These are phyloP conservation scores for Chenopodium quinoa DNA, from an alignment of 148 eudicot species.

Conservation along the genomic window DNA sequence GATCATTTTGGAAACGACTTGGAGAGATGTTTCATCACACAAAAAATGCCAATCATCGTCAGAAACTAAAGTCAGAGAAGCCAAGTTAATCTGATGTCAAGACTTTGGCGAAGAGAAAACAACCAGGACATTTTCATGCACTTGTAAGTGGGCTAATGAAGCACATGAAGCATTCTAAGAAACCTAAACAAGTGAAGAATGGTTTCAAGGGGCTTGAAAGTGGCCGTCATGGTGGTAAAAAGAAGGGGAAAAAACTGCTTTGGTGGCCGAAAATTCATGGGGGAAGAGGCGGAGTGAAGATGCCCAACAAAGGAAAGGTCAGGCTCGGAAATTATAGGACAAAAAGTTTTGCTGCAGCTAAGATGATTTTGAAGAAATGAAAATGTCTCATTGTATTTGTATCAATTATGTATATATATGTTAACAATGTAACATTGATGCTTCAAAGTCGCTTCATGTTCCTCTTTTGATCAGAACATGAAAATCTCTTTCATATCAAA, in stretches of 20 bases:
- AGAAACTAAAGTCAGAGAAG: constrained; percentile 37
- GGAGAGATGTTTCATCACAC: constrained; percentile 33
- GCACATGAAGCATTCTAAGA: constrained; percentile 44
- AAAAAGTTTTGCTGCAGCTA: constrained; percentile 33
- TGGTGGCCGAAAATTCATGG: constrained; percentile 41
- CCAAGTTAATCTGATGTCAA: constrained; percentile 28
- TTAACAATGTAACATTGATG: no score
- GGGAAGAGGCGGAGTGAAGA: constrained; percentile 33
- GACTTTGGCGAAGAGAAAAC: constrained; percentile 32
- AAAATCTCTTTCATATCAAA: no score
- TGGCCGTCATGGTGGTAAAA: constrained; percentile 21
- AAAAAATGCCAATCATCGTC: constrained; percentile 22
- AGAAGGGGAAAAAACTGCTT: constrained; percentile 28
- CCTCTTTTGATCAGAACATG: no score
- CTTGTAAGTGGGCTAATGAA: constrained; percentile 50
- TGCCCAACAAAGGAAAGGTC: constrained; percentile 33
- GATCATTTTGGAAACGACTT: constrained; percentile 33
- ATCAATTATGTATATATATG: no score
- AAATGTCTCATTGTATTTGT: background rate
- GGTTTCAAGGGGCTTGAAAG: constrained; percentile 14
- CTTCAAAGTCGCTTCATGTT: no score
- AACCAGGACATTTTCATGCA: constrained; percentile 37
- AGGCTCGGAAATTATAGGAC: constrained; percentile 36
- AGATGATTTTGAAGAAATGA: constrained; percentile 26
- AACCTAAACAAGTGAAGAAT: constrained; percentile 35